Evolutionary conservation across 2,329 filamentous ascomycete species (phyloP), one percentile per base, ranked within the genome.

Genomic region (Diaporthe batatas): DNA sequence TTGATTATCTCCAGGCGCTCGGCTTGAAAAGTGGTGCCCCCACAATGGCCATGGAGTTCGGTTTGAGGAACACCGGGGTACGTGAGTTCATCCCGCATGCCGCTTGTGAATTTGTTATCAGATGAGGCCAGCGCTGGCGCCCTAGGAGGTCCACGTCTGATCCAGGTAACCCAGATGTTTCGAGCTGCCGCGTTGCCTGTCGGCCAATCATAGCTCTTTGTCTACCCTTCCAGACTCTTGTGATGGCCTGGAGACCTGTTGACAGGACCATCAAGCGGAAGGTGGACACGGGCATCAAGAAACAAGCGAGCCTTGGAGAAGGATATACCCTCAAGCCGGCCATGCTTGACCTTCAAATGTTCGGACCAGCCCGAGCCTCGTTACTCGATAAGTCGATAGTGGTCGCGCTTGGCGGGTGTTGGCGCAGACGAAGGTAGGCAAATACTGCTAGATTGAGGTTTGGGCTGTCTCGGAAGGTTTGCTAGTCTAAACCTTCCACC

Each of bases 221-320:
- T 21, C 62, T 5, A 39, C 2, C 32, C 54, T 14, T 39, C n/a
- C 47, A 32, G 4, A n/a, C 23, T 62, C 36, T 25, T 21, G 3
- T 36, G 21, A 12, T 6, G 0, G 44, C 51, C 62, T 18, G 21
- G 12, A 53, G 29, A 39, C 6, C 32, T 25, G 18, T 18, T 7
- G 12, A 39, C n/a, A 39, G 16, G 0, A 10, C 6, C 3, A 6
- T 36, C n/a, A 53, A 25, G 29, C 21, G 47, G 47, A 67, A 67
- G 25, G 32, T 67, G 14, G 47, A 67, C 29, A 39, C 62, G 62
- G n/a, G 14, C 18, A 39, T 53, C 14, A 25, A n/a, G 62, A 67
- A 67, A 67, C 62, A 53, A 67, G 62, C 62, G 62, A 67, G 62
- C 44, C 36, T 25, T 65, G 59, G 21, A 65, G 29, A 36, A 51